Base-by-base conservation (phyloP, 2,329 filamentous ascomycete species). In the Macrophomina tecta region DNA sequence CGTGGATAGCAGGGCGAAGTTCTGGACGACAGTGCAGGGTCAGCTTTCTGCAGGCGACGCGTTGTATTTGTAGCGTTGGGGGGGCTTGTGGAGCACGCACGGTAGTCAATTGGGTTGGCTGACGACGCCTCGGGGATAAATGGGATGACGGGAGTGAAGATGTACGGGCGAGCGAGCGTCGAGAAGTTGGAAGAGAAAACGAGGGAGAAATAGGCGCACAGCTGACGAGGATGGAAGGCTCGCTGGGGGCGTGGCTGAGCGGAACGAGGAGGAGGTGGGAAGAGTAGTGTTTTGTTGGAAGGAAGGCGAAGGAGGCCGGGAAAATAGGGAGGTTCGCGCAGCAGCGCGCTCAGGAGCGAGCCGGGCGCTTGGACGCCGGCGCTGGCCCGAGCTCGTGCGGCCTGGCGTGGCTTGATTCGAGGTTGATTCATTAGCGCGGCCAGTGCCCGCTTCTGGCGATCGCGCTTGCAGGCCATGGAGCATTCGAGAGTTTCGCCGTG, bases 191-290 rank as follows among this genome's bases (percentile, higher is more conserved):
- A 74, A 34, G 48, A 70, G 70, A 75, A 75, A 78, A 76, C 71
- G 78, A 76, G 76, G 75, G 75, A 76, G 78, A 74, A 77, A 77
- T 71, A 38, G 6, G 70, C 66, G 69, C 69, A 67, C 64, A 69
- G 64, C 53, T 61, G 69, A 66, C 65, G 67, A 66, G 62, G 66
- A 55, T 55, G 60, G 58, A 45, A 67, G 65, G 65, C 51, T 65
- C 63, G 51, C 51, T 68, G 38, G 69, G 66, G 69, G 66, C 68
- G 69, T 67, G 70, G 69, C 69, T 68, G 69, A 69, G 70, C 60
- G 62, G 64, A 68, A 61, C 63, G 68, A 68, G 49, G 64, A 69
- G 67, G 55, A 53, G 49, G 58, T 46, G 67, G 64, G 49, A 67
- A 48, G 38, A 48, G 56, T 56, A 65, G 64, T 68, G 61, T 66